Percentiles rank a stretch among this genome's conserved stretches.
phyloP scores from a whole-genome alignment of 2,329 filamentous ascomycete genomes.

The Diplodia mutila region DNA sequence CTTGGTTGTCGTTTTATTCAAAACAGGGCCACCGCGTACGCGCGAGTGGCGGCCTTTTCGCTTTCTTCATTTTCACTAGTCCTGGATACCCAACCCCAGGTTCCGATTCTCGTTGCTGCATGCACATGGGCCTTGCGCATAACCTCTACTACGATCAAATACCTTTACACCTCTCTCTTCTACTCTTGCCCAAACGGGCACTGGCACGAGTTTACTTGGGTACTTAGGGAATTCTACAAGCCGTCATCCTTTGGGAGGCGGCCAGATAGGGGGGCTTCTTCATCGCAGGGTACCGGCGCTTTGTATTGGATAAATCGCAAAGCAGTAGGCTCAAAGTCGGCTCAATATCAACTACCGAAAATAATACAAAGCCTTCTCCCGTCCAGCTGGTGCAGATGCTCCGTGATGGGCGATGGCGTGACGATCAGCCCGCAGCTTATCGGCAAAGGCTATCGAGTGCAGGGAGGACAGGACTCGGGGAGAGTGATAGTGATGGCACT shows the following conservation, averaged over 20 bases:
- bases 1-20: slow-evolving; percentile 5
- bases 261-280: slow-evolving; percentile 9
- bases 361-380: slow-evolving; percentile 14
- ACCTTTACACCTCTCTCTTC: slow-evolving; percentile 5
- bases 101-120: slow-evolving; percentile 17
- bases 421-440: not conserved
- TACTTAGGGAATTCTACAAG: slow-evolving; percentile 14
- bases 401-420: no score
- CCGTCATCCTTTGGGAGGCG: slow-evolving; percentile 13
- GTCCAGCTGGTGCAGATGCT: not conserved
- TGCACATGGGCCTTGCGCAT: slow-evolving; percentile 19
- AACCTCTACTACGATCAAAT: slow-evolving; percentile 13
- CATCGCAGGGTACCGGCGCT: slow-evolving; percentile 11
- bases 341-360: slow-evolving; percentile 9
- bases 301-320: slow-evolving; percentile 19
- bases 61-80: slow-evolving; percentile 8
- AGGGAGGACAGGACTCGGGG: not conserved
- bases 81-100: slow-evolving; percentile 22
- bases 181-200: slow-evolving; percentile 18
- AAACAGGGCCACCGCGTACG: slow-evolving; percentile 3
- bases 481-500: not conserved
- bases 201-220: slow-evolving; percentile 23
- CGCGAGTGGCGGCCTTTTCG: slow-evolving; percentile 1
- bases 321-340: slow-evolving; percentile 7
- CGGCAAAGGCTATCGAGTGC: not conserved